A percentile compares a stretch with the other conserved stretches of the same genome.
These are phyloP conservation scores for Metschnikowia arizonensis DNA, from an alignment of 805 yeast genomes.

Conservation along the genomic window DNA sequence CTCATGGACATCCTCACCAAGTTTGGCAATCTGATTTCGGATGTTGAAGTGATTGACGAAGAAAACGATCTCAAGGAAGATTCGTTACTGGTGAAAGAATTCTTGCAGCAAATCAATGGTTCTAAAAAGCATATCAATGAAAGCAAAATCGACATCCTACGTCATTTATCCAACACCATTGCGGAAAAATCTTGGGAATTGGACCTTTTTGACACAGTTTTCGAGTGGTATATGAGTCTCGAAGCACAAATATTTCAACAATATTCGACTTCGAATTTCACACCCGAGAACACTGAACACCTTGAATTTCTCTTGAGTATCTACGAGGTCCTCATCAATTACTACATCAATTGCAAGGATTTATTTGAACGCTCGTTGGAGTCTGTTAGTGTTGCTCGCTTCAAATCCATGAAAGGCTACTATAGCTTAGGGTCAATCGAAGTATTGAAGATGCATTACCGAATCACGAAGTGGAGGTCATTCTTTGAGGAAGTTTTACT, in stretches of 20 bases:
- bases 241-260: slow-evolving; percentile 22
- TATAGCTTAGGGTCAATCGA: slow-evolving; percentile 36
- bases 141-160: slow-evolving; percentile 24
- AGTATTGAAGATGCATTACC: slow-evolving; percentile 36
- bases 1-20: slow-evolving; percentile 35
- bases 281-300: neutral
- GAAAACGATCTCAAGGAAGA: slow-evolving; percentile 8
- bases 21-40: slow-evolving; percentile 22
- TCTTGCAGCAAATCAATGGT: slow-evolving; percentile 13
- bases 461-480: slow-evolving; percentile 47
- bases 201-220: slow-evolving; percentile 29
- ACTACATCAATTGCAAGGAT: slow-evolving; percentile 31
- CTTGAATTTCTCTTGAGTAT: slow-evolving; percentile 34
- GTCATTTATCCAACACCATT: slow-evolving; percentile 19
- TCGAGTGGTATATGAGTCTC: slow-evolving; percentile 32
- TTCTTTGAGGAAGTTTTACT: neutral
- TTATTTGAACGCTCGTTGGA: slow-evolving; percentile 22
- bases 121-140: slow-evolving; percentile 18
- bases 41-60: slow-evolving; percentile 4
- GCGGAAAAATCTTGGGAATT: slow-evolving; percentile 10
- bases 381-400: slow-evolving; percentile 15
- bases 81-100: slow-evolving; percentile 11
- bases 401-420: slow-evolving; percentile 18
- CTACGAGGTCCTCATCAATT: slow-evolving; percentile 46
- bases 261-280: slow-evolving; percentile 1